phyloP scores from a whole-genome alignment of 331 rosid species.

The Quercus lobata region DNA sequence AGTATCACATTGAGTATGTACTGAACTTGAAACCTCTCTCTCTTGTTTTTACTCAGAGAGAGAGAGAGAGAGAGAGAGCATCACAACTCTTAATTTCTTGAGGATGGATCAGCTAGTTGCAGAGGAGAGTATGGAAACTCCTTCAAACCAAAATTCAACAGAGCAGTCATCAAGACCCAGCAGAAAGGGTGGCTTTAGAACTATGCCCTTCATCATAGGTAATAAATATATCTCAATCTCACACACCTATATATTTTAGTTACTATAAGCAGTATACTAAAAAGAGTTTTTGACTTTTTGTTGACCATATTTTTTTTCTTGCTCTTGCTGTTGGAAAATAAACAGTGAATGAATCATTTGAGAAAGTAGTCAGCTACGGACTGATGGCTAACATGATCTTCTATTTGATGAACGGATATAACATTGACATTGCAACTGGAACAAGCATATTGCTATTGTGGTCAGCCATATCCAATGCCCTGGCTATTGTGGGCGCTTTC shows the following conservation, averaged over 20 bases:
- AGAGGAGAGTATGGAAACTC: neutral
- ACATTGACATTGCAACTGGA: constrained; percentile 20
- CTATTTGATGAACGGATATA: constrained; percentile 26
- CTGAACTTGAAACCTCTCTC: too few species aligned
- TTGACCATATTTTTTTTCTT: neutral
- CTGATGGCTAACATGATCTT: constrained; percentile 31
- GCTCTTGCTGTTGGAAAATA: neutral
- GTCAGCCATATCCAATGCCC: constrained; percentile 23
- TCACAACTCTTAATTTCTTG: neutral
- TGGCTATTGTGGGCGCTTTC: constrained; percentile 26
- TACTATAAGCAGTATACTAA: neutral
- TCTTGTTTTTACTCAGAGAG: too few species aligned
- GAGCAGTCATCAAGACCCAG: neutral
- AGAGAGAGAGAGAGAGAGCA: neutral
- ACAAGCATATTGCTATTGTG: constrained; percentile 20
- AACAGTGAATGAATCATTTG: constrained; percentile 41
- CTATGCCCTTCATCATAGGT: constrained; percentile 45
- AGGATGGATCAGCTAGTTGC: neutral
- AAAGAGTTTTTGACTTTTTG: neutral
- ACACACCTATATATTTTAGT: neutral
- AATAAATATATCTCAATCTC: neutral
- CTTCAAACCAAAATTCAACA: neutral
- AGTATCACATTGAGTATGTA: too few species aligned
- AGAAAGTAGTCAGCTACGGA: constrained; percentile 18
- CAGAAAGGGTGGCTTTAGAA: constrained; percentile 37